A percentile compares a stretch with the other conserved stretches of the same genome.
Conservation (phyloP, 495 filamentous ascomycete species). For the Podospora conica region DNA sequence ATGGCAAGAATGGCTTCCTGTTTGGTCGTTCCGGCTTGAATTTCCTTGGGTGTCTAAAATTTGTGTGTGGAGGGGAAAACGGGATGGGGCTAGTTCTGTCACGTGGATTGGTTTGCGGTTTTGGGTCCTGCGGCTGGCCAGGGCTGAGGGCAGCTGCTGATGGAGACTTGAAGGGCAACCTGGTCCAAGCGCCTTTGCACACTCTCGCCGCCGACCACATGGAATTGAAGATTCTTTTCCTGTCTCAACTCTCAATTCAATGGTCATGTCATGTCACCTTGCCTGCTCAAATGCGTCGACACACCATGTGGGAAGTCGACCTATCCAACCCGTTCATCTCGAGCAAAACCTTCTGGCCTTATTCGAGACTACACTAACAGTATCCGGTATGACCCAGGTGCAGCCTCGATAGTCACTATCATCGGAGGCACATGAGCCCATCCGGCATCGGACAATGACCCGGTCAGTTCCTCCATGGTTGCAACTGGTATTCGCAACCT, state of each 20-base stretch:
- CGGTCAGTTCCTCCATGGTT: not conserved
- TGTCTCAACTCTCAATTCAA: not conserved
- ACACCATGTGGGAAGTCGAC: not conserved
- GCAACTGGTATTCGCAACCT: not conserved
- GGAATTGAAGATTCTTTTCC: not conserved
- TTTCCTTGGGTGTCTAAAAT: conserved; percentile 26
- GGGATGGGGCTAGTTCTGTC: conserved; percentile 30
- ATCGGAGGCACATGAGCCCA: not conserved
- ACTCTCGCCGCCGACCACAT: not conserved
- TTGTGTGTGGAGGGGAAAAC: conserved; percentile 36
- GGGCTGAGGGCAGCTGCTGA: not conserved
- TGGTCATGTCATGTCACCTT: not conserved
- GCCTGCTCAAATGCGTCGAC: too few species aligned
- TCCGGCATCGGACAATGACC: too few species aligned
- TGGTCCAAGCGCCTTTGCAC: not conserved
- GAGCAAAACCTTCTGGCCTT: not conserved
- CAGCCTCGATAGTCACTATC: not conserved
- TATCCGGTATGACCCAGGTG: not conserved
- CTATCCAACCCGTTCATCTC: too few species aligned
- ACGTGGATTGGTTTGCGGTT: conserved; percentile 19
- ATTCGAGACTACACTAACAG: not conserved
- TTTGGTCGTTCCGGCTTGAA: conserved; percentile 28
- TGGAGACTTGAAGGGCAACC: not conserved
- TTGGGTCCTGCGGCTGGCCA: conserved; percentile 14
- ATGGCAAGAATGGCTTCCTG: conserved; percentile 30